Evolutionary conservation across 2,329 filamentous ascomycete species (phyloP).

Genomic region (Diplodia intermedia): DNA sequence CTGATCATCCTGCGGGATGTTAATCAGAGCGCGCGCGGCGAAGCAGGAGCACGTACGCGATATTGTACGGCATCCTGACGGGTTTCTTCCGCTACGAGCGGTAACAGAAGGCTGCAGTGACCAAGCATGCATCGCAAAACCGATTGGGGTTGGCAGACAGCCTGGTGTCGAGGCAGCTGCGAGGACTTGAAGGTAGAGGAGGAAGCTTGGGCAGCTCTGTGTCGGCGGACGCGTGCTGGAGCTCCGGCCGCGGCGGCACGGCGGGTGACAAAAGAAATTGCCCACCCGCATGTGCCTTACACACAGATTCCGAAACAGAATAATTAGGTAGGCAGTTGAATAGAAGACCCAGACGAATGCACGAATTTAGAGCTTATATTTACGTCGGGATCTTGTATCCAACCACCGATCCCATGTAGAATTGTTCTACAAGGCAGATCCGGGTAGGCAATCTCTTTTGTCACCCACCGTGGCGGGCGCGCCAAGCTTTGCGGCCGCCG

Average conservation of each 20-base stretch:
- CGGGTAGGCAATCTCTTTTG: too few species aligned
- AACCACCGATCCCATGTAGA: too few species aligned
- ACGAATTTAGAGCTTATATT: too few species aligned
- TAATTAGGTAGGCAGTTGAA: too few species aligned
- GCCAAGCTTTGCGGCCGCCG: slow-evolving; percentile 18
- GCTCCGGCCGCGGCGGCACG: not conserved
- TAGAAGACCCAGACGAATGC: too few species aligned
- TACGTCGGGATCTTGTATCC: too few species aligned
- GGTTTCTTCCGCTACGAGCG: slow-evolving; percentile 27
- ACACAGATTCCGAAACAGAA: too few species aligned
- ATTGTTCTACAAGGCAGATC: too few species aligned
- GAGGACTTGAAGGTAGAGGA: not conserved
- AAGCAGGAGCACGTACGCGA: slow-evolving; percentile 60
- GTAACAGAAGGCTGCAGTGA: slow-evolving; percentile 29
- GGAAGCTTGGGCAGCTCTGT: slow-evolving; percentile 10
- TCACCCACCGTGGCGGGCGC: not conserved
- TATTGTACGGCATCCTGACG: slow-evolving; percentile 69
- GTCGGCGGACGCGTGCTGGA: not conserved
- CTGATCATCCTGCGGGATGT: slow-evolving; percentile 78
- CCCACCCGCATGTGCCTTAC: too few species aligned
- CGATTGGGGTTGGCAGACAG: slow-evolving; percentile 13
- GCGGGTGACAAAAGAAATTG: too few species aligned
- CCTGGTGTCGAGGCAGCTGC: slow-evolving; percentile 13
- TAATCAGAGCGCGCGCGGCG: slow-evolving; percentile 34
- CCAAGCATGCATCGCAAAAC: slow-evolving; percentile 37